Evolutionary conservation across 2,329 filamentous ascomycete genomes (phyloP).

Genomic region (Colletotrichum musae): DNA sequence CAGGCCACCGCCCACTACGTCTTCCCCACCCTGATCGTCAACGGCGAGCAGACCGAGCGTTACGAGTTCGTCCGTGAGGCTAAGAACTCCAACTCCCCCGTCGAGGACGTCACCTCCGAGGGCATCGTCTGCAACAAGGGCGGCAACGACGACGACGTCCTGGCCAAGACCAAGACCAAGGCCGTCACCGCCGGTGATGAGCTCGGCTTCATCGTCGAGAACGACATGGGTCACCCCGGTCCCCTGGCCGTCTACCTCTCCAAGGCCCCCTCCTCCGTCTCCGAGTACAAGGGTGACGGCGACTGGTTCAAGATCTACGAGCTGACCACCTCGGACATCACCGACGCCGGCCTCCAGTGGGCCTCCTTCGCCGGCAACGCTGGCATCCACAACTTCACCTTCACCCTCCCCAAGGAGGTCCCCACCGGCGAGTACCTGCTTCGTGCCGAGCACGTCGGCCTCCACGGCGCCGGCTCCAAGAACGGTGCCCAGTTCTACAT

Average conservation of each 20-base stretch:
- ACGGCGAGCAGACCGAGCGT: conserved; percentile 40
- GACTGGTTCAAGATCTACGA: conserved; percentile 57
- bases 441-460: conserved; percentile 54
- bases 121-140: conserved; percentile 58
- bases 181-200: conserved; percentile 55
- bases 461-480: conserved; percentile 50
- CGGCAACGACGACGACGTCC: conserved; percentile 53
- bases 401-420: conserved; percentile 55
- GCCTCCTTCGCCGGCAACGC: conserved; percentile 49
- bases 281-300: conserved; percentile 50
- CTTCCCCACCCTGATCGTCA: conserved; percentile 43
- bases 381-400: conserved; percentile 54
- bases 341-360: conserved; percentile 50
- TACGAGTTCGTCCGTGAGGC: conserved; percentile 43
- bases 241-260: conserved; percentile 55
- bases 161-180: conserved; percentile 53
- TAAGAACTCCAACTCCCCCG: conserved; percentile 53
- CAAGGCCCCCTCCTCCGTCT: conserved; percentile 50
- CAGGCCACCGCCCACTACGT: conserved; percentile 42
- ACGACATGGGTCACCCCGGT: conserved; percentile 54
- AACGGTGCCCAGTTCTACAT: conserved; percentile 56
- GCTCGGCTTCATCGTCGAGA: conserved; percentile 57
- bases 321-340: conserved; percentile 49
- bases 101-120: conserved; percentile 54
- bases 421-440: conserved; percentile 55